phyloP scores from a whole-genome alignment of 1,284 basidiomycete species.

The Acaromyces ingoldii region DNA sequence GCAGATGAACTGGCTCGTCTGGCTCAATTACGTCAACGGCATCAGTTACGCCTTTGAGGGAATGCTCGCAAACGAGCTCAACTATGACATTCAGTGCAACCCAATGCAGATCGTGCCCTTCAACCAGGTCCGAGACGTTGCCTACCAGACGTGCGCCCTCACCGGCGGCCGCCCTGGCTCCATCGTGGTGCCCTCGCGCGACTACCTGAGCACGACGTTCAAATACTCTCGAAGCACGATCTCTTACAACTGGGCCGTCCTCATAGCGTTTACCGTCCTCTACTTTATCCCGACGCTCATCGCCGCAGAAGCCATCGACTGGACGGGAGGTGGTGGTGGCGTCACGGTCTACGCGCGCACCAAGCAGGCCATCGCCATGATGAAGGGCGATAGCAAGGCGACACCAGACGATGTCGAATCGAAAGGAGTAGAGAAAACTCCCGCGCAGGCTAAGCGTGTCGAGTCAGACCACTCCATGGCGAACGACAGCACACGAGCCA shows the following conservation, averaged over 20 bases:
- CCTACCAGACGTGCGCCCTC: slow-evolving; percentile 31
- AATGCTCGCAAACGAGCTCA: slow-evolving; percentile 59
- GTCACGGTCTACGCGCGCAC: slow-evolving; percentile 18
- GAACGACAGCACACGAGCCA: slow-evolving; percentile 5
- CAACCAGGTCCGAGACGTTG: slow-evolving; percentile 9
- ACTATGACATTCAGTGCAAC: slow-evolving; percentile 33
- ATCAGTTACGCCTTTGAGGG: slow-evolving; percentile 59
- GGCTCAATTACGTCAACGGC: slow-evolving; percentile 51
- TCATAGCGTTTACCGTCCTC: slow-evolving; percentile 26
- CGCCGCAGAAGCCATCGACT: slow-evolving; percentile 23
- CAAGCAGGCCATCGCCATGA: slow-evolving; percentile 4
- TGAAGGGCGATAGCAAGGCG: not conserved
- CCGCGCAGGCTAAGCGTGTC: slow-evolving; percentile 6
- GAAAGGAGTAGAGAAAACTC: slow-evolving; percentile 6
- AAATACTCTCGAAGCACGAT: slow-evolving; percentile 18
- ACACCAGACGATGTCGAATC: not conserved
- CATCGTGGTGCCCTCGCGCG: slow-evolving; percentile 19
- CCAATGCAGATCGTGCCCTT: slow-evolving; percentile 20
- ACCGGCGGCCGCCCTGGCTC: slow-evolving; percentile 17
- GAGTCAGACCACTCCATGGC: slow-evolving; percentile 4
- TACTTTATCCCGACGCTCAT: slow-evolving; percentile 41
- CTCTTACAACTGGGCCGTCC: slow-evolving; percentile 34
- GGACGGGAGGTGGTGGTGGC: slow-evolving; percentile 10
- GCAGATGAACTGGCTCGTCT: slow-evolving; percentile 52
- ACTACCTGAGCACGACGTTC: slow-evolving; percentile 26